Evolutionary conservation across 2,329 filamentous ascomycete genomes (phyloP), one percentile per base, ranked within the genome.

Genomic region (Graphiopsis chlorocephala): DNA sequence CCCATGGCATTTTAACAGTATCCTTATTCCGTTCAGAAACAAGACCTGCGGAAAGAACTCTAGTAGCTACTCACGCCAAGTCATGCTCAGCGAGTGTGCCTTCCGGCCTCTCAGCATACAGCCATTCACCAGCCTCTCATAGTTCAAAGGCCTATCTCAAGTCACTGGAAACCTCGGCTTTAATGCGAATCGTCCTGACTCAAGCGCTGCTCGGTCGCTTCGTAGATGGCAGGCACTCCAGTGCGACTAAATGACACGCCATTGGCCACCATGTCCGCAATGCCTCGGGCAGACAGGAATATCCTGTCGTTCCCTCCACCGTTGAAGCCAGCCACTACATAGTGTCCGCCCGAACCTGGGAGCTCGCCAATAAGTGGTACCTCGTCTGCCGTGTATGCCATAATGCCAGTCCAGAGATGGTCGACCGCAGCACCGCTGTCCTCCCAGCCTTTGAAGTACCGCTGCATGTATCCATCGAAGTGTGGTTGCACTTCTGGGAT

Each of bases 361-460:
- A 83, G 69, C 1, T 71, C 69, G 1, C 81, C 81, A 15, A 83
- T 72, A 64, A 82, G 78, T 0, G 82, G 81, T 12, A 82, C 78
- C 8, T 75, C 79, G 68, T 84, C 47, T 33, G 33, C 31, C 6
- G 31, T 38, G 29, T 29, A 58, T 3, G 29, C 55, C 55, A 58
- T 58, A 15, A 58, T 35, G n/a, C 78, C 80, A 7, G 77, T 81
- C 81, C 81, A 83, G 1, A 80, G 67, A 3, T 72, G 71, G 25
- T 79, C 72, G 0, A 74, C 70, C 3, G 74, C 67, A 4, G 78
- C 80, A 4, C 72, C 74, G 23, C 74, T 80, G 3, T 78, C 68
- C 56, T 84, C 80, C 83, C 83, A 86, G 0, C 83, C 83, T 0
- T 66, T 71, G 63, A 84, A 84, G 56, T 77, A 77, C 5, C 76